Percentiles rank a stretch among this genome's conserved stretches.
These are phyloP conservation scores for Mycothermus thermophilus DNA, from an alignment of 495 filamentous ascomycete species.

Conservation along the genomic window DNA sequence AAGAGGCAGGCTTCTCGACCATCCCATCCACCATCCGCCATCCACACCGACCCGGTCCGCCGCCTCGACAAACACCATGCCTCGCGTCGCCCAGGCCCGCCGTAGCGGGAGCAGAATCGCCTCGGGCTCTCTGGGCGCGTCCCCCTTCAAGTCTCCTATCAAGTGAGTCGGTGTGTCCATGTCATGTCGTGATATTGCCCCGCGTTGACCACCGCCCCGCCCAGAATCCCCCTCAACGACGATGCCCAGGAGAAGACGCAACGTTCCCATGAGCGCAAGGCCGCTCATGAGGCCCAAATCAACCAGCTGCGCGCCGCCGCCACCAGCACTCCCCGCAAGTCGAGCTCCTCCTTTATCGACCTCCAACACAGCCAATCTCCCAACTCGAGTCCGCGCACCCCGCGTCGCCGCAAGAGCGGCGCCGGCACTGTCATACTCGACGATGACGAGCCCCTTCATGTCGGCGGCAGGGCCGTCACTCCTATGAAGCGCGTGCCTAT, in stretches of 20 bases:
- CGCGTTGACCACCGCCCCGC: too few species aligned
- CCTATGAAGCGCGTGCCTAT: constrained; percentile 95
- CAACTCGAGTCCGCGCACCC: constrained; percentile 45
- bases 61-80: constrained; percentile 34
- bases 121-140: constrained; percentile 26
- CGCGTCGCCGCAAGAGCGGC: constrained; percentile 29
- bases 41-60: too few species aligned
- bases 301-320: constrained; percentile 83
- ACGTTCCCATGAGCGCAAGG: constrained; percentile 74
- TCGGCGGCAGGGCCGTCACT: constrained; percentile 60
- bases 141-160: constrained; percentile 52
- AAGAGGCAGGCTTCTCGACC: too few species aligned
- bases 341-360: constrained; percentile 45
- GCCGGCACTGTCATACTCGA: constrained; percentile 40
- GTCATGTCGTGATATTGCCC: too few species aligned
- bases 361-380: constrained; percentile 40
- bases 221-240: constrained; percentile 82
- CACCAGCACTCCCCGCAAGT: constrained; percentile 57
- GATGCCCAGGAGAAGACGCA: constrained; percentile 84
- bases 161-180: constrained; percentile 46
- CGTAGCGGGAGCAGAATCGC: constrained; percentile 39
- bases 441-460: constrained; percentile 46
- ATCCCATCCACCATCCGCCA: too few species aligned
- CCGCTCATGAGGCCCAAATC: constrained; percentile 79
- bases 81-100: constrained; percentile 54